Evolutionary conservation across 2,329 filamentous ascomycete genomes (phyloP).

Genomic region (Cercospora zeae-maydis): DNA sequence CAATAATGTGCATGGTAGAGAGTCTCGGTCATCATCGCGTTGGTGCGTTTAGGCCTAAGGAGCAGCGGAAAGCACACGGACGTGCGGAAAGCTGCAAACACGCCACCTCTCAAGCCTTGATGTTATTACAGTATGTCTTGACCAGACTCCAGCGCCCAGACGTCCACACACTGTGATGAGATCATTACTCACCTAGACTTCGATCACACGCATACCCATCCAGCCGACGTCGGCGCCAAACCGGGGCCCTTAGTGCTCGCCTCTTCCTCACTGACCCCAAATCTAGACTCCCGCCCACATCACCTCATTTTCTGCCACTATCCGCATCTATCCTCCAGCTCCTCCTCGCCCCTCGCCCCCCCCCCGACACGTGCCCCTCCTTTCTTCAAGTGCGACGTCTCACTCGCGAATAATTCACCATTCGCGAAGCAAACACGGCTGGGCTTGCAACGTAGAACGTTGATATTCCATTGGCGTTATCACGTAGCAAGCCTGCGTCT

Average conservation of each 20-base stretch:
- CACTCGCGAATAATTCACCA: conserved; percentile 2
- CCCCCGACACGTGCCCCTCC: not conserved
- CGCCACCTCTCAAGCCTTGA: not conserved
- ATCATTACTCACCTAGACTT: not conserved
- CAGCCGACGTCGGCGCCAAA: not conserved
- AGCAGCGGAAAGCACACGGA: conserved; percentile 7
- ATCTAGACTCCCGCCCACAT: not conserved
- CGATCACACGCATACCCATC: not conserved
- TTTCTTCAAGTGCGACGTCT: not conserved
- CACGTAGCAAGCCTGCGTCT: conserved; percentile 39
- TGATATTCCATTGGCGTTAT: conserved; percentile 28
- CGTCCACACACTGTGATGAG: too few relatives aligned
- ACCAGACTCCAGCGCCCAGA: too few relatives aligned
- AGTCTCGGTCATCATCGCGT: not conserved
- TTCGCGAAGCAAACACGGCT: conserved; percentile 28
- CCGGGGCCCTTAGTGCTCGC: not conserved
- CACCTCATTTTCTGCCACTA: not conserved
- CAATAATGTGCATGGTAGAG: not conserved
- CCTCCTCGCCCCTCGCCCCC: not conserved
- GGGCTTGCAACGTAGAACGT: conserved; percentile 36
- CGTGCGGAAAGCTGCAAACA: not conserved
- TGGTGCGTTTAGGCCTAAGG: not conserved
- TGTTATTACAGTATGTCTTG: too few relatives aligned
- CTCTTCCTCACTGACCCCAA: not conserved
- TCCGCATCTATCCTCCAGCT: not conserved